Percentiles rank a stretch among this genome's conserved stretches.
Conservation (phyloP, 805 yeast species). For the Candida jianshihensis region DNA sequence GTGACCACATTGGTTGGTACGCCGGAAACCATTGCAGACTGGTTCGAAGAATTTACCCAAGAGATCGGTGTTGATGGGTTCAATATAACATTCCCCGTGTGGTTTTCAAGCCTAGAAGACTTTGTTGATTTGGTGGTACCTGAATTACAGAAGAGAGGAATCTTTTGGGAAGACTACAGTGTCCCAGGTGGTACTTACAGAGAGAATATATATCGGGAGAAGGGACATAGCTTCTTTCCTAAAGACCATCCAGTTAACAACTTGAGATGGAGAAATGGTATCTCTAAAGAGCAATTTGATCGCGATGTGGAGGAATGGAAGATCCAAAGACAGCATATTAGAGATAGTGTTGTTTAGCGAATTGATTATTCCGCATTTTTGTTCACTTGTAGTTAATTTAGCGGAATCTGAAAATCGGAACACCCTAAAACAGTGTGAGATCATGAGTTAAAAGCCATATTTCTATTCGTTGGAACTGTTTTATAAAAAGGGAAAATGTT, state of each 20-base stretch:
- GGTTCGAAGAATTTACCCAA: slow-evolving; percentile 32
- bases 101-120: slow-evolving; percentile 32
- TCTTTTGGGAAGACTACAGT: slow-evolving; percentile 32
- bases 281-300: slow-evolving; percentile 15
- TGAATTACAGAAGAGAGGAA: slow-evolving; percentile 27
- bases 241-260: slow-evolving; percentile 17
- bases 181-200: slow-evolving; percentile 31
- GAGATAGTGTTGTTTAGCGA: slow-evolving; percentile 26
- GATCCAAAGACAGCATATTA: slow-evolving; percentile 25
- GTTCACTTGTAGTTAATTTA: neutral
- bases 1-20: slow-evolving; percentile 28
- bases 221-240: slow-evolving; percentile 15
- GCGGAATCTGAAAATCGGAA: no score
- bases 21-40: slow-evolving; percentile 32
- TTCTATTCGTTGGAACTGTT: no score
- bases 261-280: slow-evolving; percentile 11
- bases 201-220: slow-evolving; percentile 27
- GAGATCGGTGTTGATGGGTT: slow-evolving; percentile 36
- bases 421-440: no score
- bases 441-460: no score
- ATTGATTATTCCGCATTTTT: slow-evolving; percentile 19
- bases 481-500: no score
- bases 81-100: slow-evolving; percentile 31
- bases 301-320: slow-evolving; percentile 12
- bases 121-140: slow-evolving; percentile 32